Evolutionary conservation across 139 green algal species (phyloP).

Genomic region (Spirogloea muscicola): DNA sequence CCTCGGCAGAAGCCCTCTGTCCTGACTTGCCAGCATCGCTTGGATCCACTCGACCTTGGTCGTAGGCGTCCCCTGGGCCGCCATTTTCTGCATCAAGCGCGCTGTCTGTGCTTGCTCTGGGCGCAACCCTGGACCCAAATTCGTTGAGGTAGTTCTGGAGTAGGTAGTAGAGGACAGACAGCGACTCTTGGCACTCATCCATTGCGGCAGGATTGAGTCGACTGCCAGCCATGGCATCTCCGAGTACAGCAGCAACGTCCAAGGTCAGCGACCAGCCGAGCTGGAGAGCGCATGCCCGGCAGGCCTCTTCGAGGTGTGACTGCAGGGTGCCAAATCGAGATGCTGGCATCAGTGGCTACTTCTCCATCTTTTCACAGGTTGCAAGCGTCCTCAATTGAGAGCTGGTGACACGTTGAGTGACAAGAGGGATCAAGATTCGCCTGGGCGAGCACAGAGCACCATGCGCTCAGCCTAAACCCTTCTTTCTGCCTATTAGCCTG

Average conservation of each 20-base stretch:
- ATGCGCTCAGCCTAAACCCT: too few species aligned
- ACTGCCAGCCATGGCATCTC: background rate
- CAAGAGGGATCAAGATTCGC: too few species aligned
- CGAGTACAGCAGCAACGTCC: conserved; percentile 5
- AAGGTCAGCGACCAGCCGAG: conserved; percentile 1
- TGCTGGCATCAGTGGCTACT: too few species aligned
- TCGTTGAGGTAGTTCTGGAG: conserved; percentile 14
- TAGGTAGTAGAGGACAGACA: conserved; percentile 41
- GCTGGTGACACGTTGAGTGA: too few species aligned
- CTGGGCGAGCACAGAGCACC: too few species aligned
- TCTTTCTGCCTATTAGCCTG: too few species aligned
- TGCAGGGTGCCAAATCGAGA: too few species aligned
- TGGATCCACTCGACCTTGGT: background rate
- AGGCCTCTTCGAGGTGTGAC: too few species aligned
- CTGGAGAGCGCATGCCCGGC: too few species aligned
- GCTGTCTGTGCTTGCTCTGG: background rate
- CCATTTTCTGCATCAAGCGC: background rate
- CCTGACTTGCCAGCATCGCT: background rate
- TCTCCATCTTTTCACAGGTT: too few species aligned
- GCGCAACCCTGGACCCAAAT: background rate
- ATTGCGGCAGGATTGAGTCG: conserved; percentile 23
- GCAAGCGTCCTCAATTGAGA: too few species aligned
- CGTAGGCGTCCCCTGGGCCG: background rate
- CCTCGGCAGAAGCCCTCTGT: background rate
- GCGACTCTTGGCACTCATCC: conserved; percentile 42